Percentiles rank a stretch among this genome's conserved stretches.
These are phyloP conservation scores for Hypoxylon crocopeplum DNA, from an alignment of 495 filamentous ascomycete genomes.

Conservation along the genomic window DNA sequence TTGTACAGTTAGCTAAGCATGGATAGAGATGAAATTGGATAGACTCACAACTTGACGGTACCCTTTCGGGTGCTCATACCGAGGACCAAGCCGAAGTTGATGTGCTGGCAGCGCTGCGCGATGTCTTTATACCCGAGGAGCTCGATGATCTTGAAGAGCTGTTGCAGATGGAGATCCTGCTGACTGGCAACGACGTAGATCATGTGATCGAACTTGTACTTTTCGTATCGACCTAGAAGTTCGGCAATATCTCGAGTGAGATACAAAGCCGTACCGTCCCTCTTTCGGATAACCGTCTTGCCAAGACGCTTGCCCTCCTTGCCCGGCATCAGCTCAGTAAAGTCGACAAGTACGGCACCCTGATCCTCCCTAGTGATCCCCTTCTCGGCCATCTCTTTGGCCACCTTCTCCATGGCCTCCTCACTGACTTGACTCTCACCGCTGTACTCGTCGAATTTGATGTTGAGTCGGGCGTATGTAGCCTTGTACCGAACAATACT, in stretches of 20 bases:
- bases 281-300: conserved; percentile 64
- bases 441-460: conserved; percentile 91
- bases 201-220: conserved; percentile 73
- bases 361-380: conserved; percentile 82
- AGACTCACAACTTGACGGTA: conserved; percentile 48
- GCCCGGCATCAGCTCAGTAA: conserved; percentile 72
- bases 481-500: conserved; percentile 83
- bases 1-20: conserved; percentile 19
- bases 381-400: conserved; percentile 69
- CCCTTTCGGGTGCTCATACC: conserved; percentile 71
- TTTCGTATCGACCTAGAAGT: conserved; percentile 63
- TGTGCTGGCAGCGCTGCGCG: conserved; percentile 62
- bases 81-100: conserved; percentile 68
- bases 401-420: conserved; percentile 77
- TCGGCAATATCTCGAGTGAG: conserved; percentile 71
- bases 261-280: conserved; percentile 68
- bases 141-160: conserved; percentile 70
- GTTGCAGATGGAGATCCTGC: conserved; percentile 67
- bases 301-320: conserved; percentile 64
- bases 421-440: conserved; percentile 91
- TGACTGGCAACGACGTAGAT: conserved; percentile 70
- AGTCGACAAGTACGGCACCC: conserved; percentile 88
- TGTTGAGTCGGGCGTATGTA: conserved; percentile 84
- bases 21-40: too few relatives aligned
- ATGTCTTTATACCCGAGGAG: conserved; percentile 66